Percentiles rank a stretch among this genome's conserved stretches.
Evolutionary conservation across 306 rosid species (phyloP).

Genomic region (Mimosa bimucronata): DNA sequence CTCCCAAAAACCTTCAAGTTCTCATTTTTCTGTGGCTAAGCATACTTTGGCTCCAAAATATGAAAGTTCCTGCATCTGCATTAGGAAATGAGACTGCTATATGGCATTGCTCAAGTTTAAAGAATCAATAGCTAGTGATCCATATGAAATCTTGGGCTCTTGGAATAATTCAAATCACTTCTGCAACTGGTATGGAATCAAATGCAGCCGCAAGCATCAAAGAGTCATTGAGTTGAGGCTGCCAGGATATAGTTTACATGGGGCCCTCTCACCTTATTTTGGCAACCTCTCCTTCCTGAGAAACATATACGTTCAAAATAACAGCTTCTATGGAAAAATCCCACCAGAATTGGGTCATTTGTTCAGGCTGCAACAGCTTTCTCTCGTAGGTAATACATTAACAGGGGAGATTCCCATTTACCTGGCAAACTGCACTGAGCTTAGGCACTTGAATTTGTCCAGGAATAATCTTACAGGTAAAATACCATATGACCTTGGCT

Average conservation of each 20-base stretch:
- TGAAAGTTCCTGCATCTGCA: neutral
- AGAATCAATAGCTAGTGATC: too few relatives aligned
- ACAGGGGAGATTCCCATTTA: neutral
- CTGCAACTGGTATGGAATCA: neutral
- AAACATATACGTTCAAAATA: neutral
- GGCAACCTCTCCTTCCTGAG: slow-evolving; percentile 2
- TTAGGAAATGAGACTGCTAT: neutral
- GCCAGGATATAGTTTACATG: neutral
- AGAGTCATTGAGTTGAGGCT: neutral
- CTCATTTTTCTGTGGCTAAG: too few relatives aligned
- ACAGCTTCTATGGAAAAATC: neutral
- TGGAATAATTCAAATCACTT: neutral
- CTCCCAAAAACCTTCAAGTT: neutral
- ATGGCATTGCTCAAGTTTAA: neutral
- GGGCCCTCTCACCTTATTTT: neutral
- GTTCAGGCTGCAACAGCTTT: neutral
- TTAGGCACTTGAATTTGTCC: neutral
- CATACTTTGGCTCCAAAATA: too few relatives aligned
- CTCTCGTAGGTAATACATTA: neutral
- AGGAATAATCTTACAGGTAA: neutral
- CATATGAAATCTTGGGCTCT: too few relatives aligned
- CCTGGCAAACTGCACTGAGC: neutral
- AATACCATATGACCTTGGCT: too few relatives aligned
- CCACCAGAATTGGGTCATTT: neutral
- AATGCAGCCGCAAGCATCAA: neutral